Evolutionary conservation across 148 eudicot genomes (phyloP), one percentile per base, ranked within the genome.

Genomic region (Silene uniflora): DNA sequence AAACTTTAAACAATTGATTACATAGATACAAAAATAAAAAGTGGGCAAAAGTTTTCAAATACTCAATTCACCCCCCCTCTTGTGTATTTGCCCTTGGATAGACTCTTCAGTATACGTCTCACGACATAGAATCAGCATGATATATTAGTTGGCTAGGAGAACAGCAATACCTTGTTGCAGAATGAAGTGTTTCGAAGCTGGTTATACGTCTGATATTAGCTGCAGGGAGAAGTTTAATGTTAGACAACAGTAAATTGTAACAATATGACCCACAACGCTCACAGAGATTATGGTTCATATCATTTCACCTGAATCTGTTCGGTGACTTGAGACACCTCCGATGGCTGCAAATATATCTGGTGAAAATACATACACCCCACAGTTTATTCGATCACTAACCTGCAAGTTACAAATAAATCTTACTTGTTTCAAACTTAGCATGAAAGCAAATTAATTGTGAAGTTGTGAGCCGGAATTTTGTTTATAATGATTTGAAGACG

Each of bases 181-280:
- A 87, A 54, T 89, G 93, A 42, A 89, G 87, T 67, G 87, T 89
- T 71, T 89, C 93, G 84, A 89, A 81, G 76, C 93, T 89, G 76
- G 93, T 86, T 77, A 86, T 74, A 58, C 91, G 91, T 77, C 91
- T 87, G 84, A 89, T 39, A 79, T 89, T 86, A 71, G 87, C 93
- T 89, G 89, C 85, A 83, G 77, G 72, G 44, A 55, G 77, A 14
- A 79, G 46, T 29, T 72, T 44, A 81, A 29, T 23, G 29, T 77
- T 71, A 81, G 60, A 58, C 24, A 74, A 18, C 29, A 69, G 18
- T 17, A 22, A 21, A 5, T 12, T 32, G 11, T 25, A 11, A 59
- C 32, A 29, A 29, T 29, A 39, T 6, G 8, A 39, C 9, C 10
- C 44, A 39, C 44, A n/a, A n/a, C n/a, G n/a, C n/a, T n/a, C 44